Base-by-base conservation (phyloP, 345 rosid species). In the Geranium rotundifolium region DNA sequence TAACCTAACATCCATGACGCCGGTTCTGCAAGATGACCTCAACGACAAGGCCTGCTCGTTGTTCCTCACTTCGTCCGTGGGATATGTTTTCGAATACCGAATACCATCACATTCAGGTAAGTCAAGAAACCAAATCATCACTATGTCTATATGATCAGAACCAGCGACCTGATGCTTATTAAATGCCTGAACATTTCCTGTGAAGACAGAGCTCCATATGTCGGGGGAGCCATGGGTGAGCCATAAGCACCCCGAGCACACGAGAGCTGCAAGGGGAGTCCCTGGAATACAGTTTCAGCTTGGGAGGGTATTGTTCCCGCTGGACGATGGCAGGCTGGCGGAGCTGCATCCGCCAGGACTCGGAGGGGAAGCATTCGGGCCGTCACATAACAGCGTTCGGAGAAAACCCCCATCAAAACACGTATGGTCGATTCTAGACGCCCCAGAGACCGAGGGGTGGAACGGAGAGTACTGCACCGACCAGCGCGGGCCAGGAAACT, bases 381-480 rank as follows among this genome's bases (percentile, higher is more conserved):
- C 85, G 23, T 69, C 67, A 17, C 66, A 73, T 69, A 85, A 34
- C 4, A 82, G 60, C 61, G 17, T 54, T 59, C 65, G 82, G 60
- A 80, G 79, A 70, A 84, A 77, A 75, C 37, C 68, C 37, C 46
- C 73, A 10, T 19, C 62, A 0, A 82, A 79, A 66, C 82, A 80
- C 62, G 59, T 71, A 13, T 86, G 89, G 92, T 70, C 89, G 19
- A 65, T 77, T 19, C 17, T 84, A 55, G 87, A 82, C 57, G 81
- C 84, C 57, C 89, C 89, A 6, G 85, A 84, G 73, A 84, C 77
- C 18, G 89, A 86, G 79, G 87, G 89, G 58, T 84, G 92, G 89
- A 86, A 86, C 66, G 81, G 82, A 14, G 85, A 86, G 72, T 86
- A 84, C 31, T 86, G 92, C 75, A 80, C 79, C 57, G 87, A 86